These are phyloP conservation scores for Coemansia sp. DNA, from an alignment of 192 early-diverging fungal genomes.

Conservation along the genomic window DNA sequence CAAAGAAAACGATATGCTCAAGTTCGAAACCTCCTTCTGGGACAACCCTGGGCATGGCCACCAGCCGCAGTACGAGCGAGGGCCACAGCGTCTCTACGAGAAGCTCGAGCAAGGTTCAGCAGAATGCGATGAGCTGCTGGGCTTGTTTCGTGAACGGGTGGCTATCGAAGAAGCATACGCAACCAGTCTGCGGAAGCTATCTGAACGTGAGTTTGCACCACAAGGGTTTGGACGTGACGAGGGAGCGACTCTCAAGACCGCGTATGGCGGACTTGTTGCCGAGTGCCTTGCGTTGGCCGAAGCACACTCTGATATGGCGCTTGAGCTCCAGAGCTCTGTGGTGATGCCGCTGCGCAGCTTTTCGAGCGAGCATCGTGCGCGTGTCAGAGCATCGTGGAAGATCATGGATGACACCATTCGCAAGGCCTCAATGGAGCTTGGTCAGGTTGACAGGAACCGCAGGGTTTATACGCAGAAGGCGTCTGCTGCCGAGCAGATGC, in stretches of 20 bases:
- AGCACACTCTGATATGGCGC: conserved; percentile 40
- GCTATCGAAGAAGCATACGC: conserved; percentile 52
- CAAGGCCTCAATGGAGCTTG: conserved; percentile 37
- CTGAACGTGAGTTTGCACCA: conserved; percentile 25
- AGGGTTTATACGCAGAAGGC: conserved; percentile 53
- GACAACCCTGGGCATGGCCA: conserved; percentile 52
- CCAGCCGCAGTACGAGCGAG: conserved; percentile 49
- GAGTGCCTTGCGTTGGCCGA: conserved; percentile 43
- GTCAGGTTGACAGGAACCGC: conserved; percentile 49
- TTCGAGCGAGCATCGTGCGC: conserved; percentile 47
- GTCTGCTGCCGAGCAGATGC: conserved; percentile 39
- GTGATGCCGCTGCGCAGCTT: conserved; percentile 50
- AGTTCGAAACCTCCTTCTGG: conserved; percentile 58
- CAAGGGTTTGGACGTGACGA: conserved; percentile 53
- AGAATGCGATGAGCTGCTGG: conserved; percentile 52
- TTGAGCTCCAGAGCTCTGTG: conserved; percentile 49
- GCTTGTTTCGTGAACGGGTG: conserved; percentile 46
- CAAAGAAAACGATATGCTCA: conserved; percentile 30
- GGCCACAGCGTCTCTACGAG: conserved; percentile 46
- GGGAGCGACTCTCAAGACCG: conserved; percentile 54
- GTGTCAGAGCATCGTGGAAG: conserved; percentile 49
- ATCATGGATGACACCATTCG: conserved; percentile 48
- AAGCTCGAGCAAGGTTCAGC: conserved; percentile 50
- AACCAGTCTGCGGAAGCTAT: conserved; percentile 36
- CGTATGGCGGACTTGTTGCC: conserved; percentile 43